phyloP scores from a whole-genome alignment of 257 asterid species.

The Salvia splendens region DNA sequence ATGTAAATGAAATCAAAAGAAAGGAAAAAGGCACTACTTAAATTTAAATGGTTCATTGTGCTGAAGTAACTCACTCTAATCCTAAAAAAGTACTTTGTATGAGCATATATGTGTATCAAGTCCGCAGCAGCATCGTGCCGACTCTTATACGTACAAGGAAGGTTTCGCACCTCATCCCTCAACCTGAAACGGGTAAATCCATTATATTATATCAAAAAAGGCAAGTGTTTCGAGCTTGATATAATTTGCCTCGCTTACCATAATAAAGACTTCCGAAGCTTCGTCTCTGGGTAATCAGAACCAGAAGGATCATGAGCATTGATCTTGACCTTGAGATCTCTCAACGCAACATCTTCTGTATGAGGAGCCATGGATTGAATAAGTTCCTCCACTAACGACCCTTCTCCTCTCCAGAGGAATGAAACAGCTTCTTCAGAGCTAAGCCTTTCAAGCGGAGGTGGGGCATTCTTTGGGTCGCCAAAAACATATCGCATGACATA shows the following conservation, averaged over 20 bases:
- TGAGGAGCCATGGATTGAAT: conserved; percentile 81
- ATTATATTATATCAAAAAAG: conserved; percentile 22
- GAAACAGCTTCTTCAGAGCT: conserved; percentile 73
- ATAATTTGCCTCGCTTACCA: conserved; percentile 55
- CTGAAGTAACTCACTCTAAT: conserved; percentile 59
- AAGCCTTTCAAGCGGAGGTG: conserved; percentile 93
- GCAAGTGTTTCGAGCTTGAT: neutral
- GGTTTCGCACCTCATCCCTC: conserved; percentile 95
- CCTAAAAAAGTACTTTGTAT: conserved; percentile 76
- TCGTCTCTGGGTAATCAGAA: conserved; percentile 57
- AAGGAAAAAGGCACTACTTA: neutral
- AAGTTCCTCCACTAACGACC: conserved; percentile 87
- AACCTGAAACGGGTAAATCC: conserved; percentile 58
- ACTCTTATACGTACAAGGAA: conserved; percentile 83
- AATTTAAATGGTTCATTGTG: neutral
- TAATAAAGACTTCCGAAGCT: conserved; percentile 75
- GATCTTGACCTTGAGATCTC: conserved; percentile 76
- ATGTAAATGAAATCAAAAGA: conserved; percentile 20
- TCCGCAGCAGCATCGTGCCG: conserved; percentile 99
- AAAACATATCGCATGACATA: conserved; percentile 94
- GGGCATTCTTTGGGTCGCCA: conserved; percentile 92
- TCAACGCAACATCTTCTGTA: conserved; percentile 64
- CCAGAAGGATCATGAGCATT: conserved; percentile 78
- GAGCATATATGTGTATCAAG: conserved; percentile 89
- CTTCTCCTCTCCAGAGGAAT: conserved; percentile 86